These are phyloP conservation scores for Tephrocybe sp. DNA, from an alignment of 768 basidiomycete species.

Conservation along the genomic window DNA sequence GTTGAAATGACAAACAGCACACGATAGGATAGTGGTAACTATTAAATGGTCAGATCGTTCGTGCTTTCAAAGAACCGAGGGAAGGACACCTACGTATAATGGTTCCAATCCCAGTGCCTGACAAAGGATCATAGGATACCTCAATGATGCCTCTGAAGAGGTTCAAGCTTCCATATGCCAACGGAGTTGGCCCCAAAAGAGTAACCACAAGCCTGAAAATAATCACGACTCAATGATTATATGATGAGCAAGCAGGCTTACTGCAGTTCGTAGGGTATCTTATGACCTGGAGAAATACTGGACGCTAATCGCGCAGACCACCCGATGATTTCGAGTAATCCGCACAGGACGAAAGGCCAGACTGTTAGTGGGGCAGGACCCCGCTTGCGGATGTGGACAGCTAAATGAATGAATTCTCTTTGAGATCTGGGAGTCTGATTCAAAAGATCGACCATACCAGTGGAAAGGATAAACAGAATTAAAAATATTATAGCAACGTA, in stretches of 20 bases:
- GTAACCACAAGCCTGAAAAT: not conserved
- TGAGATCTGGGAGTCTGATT: not conserved
- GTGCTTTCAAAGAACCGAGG: too few species aligned
- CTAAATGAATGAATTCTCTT: not conserved
- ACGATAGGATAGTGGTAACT: not conserved
- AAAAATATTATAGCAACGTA: slow-evolving; percentile 1
- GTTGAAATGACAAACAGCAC: not conserved
- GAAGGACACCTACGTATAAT: too few species aligned
- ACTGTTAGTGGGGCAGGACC: not conserved
- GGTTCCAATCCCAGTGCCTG: too few species aligned
- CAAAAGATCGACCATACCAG: not conserved
- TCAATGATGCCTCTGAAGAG: not conserved
- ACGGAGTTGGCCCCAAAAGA: not conserved
- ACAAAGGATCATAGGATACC: too few species aligned
- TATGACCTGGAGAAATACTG: not conserved
- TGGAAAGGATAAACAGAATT: not conserved
- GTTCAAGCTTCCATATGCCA: not conserved
- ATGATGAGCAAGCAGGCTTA: not conserved
- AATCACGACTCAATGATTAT: not conserved
- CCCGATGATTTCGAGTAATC: not conserved
- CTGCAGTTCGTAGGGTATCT: not conserved
- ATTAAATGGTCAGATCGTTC: too few species aligned
- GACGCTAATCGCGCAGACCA: not conserved
- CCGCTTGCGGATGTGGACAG: not conserved
- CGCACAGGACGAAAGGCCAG: not conserved